Evolutionary conservation across 2,329 filamentous ascomycete species (phyloP), one percentile per base, ranked within the genome.

Genomic region (Aspergillus clavatus): DNA sequence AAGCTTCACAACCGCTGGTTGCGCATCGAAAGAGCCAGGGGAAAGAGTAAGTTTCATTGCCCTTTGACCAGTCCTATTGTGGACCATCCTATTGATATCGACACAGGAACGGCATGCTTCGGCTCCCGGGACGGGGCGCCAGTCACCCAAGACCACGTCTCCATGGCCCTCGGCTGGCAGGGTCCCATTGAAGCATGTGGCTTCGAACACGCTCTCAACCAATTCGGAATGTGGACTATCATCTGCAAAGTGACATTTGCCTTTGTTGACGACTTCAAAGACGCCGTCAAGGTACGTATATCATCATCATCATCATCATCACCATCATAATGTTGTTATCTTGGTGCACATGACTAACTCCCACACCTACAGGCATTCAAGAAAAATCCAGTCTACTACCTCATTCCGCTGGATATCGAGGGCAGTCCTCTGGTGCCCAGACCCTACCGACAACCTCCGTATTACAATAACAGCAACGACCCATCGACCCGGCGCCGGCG

Each of bases 201-300:
- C 5, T 43, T 53, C n/a, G 42, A 51, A 18, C 19, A 31, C 4
- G 40, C 27, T 12, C 33, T 41, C 21, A 36, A 38, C 14, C 16
- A 33, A 8, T 16, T 18, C 8, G 35, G 50, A 3, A 23, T 16
- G 4, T 41, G 42, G 36, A 48, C 46, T 12, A 33, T 22, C 7
- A 44, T 58, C 8, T 45, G 46, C 29, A 57, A 42, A 24, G 55
- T 57, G 16, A 57, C 51, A 3, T 59, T 59, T 42, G 52, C 55
- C 42, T 59, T 50, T 33, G 51, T 59, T 7, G 57, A 53, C 22
- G 57, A 59, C 22, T 59, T 44, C 29, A 43, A 44, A 24, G 57
- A 59, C 42, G 54, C 55, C 0, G 51, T 59, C 38, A 58, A 51
- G 46, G 63, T 58, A 50, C 28, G 43, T 46, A 11, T 16, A 18